Evolutionary conservation across 768 basidiomycete species (phyloP), one percentile per base, ranked within the genome.

Genomic region (Suillus plorans): DNA sequence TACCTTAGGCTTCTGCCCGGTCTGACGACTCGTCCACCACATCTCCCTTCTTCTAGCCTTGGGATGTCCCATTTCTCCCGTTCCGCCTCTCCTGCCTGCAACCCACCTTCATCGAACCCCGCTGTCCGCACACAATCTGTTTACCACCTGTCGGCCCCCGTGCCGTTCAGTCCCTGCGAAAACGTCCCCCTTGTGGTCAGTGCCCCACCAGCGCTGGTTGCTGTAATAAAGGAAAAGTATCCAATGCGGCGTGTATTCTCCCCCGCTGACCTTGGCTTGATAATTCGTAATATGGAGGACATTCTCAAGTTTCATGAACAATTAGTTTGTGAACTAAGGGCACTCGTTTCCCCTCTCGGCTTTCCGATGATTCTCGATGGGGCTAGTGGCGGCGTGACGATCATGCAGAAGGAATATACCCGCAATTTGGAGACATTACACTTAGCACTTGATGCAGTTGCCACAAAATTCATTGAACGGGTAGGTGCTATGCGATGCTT

Each of bases 221-320:
- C 39, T 42, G 41, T 68, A 14, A 61, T 63, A n/a, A 73, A 72
- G 67, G 68, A 72, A 10, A 71, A 79, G 68, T 62, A 70, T 56
- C 65, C 77, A 39, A 69, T 79, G 8, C 86, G 83, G 18, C 81
- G 82, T 56, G 74, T 91, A 7, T 85, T 92, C 68, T 81, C 85
- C 20, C 81, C 85, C 57, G 72, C 71, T 14, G 90, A 92, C 70
- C 74, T 90, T 25, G 84, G 85, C 55, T 65, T 80, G 5, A 74
- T 94, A 63, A 84, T 83, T 49, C 85, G 91, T 50, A 92, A 93
- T 77, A 85, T 87, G 5, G 84, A 83, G 64, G 84, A 90, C 36
- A 79, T 94, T 28, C 80, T 94, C 61, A 77, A 80, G 31, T 75
- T 92, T 16, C 92, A 94, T 66, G 88, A 92, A 72, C 78, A 80